phyloP scores from a whole-genome alignment of 2,329 filamentous ascomycete genomes.

The Parafenestella ontariensis region DNA sequence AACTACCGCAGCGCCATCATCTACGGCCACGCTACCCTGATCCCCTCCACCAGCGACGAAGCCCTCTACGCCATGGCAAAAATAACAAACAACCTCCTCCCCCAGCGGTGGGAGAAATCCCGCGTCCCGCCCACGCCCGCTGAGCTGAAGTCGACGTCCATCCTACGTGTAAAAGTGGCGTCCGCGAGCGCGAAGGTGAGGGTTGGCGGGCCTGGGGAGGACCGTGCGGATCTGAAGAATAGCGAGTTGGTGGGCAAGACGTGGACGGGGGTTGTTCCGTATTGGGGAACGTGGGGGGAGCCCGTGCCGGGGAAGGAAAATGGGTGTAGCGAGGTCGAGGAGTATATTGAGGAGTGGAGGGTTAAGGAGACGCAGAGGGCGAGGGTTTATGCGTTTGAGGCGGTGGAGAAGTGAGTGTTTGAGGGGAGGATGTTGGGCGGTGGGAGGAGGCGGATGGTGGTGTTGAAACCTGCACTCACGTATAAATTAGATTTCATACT shows the following conservation, averaged over 20 bases:
- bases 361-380: conserved; percentile 31
- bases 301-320: conserved; percentile 48
- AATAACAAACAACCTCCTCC: conserved; percentile 45
- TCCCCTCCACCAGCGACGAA: conserved; percentile 31
- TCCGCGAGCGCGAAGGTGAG: conserved; percentile 44
- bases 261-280: conserved; percentile 49
- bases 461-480: too few relatives aligned
- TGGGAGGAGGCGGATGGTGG: too few relatives aligned
- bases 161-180: conserved; percentile 36
- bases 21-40: conserved; percentile 39
- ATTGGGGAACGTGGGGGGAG: conserved; percentile 43
- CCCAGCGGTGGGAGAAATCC: conserved; percentile 39
- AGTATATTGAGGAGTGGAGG: conserved; percentile 61
- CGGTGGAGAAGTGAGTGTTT: conserved; percentile 32
- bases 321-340: conserved; percentile 61
- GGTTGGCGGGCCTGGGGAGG: conserved; percentile 43
- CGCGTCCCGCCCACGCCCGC: conserved; percentile 38
- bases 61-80: conserved; percentile 37
- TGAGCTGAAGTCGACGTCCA: conserved; percentile 38
- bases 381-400: conserved; percentile 31
- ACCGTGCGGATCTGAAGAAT: conserved; percentile 42
- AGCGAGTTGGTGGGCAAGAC: conserved; percentile 23
- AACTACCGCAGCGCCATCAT: conserved; percentile 45
- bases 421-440: not conserved
- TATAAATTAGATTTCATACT: too few relatives aligned